Base-by-base conservation (phyloP, 805 yeast species). In the Spathaspora passalidarum region DNA sequence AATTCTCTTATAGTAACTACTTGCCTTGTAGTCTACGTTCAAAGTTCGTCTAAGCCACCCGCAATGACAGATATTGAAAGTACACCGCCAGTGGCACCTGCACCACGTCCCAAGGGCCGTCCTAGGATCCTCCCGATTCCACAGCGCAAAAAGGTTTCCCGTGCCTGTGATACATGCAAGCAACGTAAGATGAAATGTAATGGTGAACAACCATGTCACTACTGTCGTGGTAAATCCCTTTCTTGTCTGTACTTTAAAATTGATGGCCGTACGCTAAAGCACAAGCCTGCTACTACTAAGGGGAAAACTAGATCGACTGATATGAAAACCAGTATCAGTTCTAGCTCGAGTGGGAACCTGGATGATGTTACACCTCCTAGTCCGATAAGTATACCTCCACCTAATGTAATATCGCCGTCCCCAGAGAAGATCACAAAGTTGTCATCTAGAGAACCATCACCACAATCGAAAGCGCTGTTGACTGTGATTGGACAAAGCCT, bases 151-250 rank as follows among this genome's bases (percentile, higher is more conserved):
- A 73, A 75, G 46, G 74, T 73, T 18, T 69, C 78, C 1, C 62
- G 68, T 46, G 79, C 79, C 7, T 75, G 79, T 49, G 78, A 75
- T 51, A 56, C 56, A 40, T 75, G 79, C 59, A 73, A 72, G 56
- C 65, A 62, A 42, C 56, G 77, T 32, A 75, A 75, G 48, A 49
- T 44, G 47, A 44, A 44, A 40, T 49, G 57, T 46, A 45, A 42
- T 38, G 53, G 69, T 56, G 45, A 57, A 51, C 49, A 69, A 63
- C 75, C 75, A 1, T 67, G 76, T 50, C 54, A 52, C 10, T 52
- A 62, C 20, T 68, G 75, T 46, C 43, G 43, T 18, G 38, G 48
- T 29, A 63, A 63, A 51, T 55, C 55, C 9, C 53, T 63, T 18
- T 44, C 45, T 4, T 70, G 75, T 45, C 55, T 52, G 26, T 69